Conservation (phyloP, 225 moss, liverwort and hornwort species). For the Pseudisothecium myosuroides region DNA sequence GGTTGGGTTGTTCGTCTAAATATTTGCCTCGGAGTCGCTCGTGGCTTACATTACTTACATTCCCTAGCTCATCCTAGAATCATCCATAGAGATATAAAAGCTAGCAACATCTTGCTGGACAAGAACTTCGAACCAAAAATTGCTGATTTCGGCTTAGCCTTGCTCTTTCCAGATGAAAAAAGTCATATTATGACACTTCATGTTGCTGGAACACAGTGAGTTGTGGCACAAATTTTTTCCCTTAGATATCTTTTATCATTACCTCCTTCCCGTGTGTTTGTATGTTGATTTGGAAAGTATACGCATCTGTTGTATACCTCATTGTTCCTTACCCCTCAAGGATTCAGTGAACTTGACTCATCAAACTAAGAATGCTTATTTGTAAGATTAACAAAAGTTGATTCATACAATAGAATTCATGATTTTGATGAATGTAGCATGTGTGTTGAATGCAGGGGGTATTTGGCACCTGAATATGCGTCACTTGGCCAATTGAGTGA, state of each 20-base stretch:
- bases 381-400: too few relatives aligned
- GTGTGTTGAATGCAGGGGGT: background rate
- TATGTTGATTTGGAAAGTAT: background rate
- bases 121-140: conserved; percentile 18
- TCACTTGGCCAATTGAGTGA: conserved; percentile 35
- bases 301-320: background rate
- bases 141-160: conserved; percentile 32
- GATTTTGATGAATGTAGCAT: background rate
- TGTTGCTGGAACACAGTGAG: background rate
- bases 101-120: background rate
- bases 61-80: background rate
- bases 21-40: background rate
- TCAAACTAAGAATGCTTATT: background rate
- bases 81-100: background rate
- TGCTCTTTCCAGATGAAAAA: conserved; percentile 5
- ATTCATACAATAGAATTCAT: background rate
- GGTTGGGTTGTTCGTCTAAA: background rate
- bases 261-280: too few relatives aligned
- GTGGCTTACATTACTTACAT: background rate
- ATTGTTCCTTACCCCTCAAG: too few relatives aligned
- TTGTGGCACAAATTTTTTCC: too few relatives aligned
- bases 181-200: background rate
- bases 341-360: background rate
- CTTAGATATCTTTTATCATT: background rate
- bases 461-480: background rate